Base-by-base conservation (phyloP, 1,139 yeast species). In the Suhomyces yuchorum region DNA sequence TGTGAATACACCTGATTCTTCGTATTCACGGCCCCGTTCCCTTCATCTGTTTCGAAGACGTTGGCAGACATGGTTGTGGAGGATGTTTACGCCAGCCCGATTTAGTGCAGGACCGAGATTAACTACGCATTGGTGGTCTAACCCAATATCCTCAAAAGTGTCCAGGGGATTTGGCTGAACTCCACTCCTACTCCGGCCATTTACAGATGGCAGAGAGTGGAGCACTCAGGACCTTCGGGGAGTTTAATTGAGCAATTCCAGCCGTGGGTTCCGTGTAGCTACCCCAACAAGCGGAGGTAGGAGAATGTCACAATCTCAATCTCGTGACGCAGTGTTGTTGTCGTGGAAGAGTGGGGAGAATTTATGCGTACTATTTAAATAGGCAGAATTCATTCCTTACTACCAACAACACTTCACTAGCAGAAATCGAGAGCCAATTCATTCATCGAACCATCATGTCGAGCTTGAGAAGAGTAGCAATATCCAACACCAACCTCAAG, bases 401-500 rank as follows among this genome's bases (percentile, higher is more conserved):
- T n/a, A 12, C 37, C 30, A 26, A 26, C 30, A 26, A 26, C 14
- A 26, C 14, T 12, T 26, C n/a, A 3, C 11, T 26, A 9, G n/a
- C 12, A 26, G 30, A 3, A 30, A 14, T 26, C 34, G 3, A 14
- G 3, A 30, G 34, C 30, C 39, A 32, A 20, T 7, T 15, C 30
- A 6, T 7, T 24, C 37, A 19, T 15, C 8, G 38, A 30, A 19
- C 12, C 37, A 37, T 3, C 14, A 63, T 63, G 67, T 40, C 57
- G 11, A 56, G 56, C 42, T 55, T 61, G 42, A 56, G 66, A 50
- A 61, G 53, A 50, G 46, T 58, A 20, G 65, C 63, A 9, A 33
- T 61, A 24, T 58, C 63, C 22, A 58, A 60, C 42, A 56, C 59
- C 36, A 56, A 53, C 42, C 51, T 57, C 45, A 53, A 53, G 48